Conservation (phyloP, 495 filamentous ascomycete genomes). For the Arthonia radiata region DNA sequence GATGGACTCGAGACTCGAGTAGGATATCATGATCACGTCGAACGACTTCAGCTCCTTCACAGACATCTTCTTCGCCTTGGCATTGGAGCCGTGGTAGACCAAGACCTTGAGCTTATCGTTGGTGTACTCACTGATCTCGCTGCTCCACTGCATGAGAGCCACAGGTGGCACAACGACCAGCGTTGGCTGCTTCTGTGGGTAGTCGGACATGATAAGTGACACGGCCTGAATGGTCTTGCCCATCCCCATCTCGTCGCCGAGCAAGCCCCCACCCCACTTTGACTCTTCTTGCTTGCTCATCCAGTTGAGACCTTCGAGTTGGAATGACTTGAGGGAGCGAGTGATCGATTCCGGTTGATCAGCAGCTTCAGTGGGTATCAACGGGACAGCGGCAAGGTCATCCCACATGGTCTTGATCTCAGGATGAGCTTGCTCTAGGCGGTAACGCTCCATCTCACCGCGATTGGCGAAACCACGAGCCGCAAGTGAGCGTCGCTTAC, state of each 20-base stretch:
- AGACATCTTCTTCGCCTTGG: slow-evolving; percentile 49
- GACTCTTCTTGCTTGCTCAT: slow-evolving; percentile 73
- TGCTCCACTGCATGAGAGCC: slow-evolving; percentile 89
- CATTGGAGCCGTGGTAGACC: slow-evolving; percentile 68
- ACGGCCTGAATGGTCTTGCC: slow-evolving; percentile 97
- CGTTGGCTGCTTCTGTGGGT: slow-evolving; percentile 54
- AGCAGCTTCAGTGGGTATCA: slow-evolving; percentile 37
- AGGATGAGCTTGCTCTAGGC: slow-evolving; percentile 56
- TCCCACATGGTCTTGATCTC: slow-evolving; percentile 62
- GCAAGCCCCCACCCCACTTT: slow-evolving; percentile 60
- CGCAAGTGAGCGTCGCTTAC: slow-evolving; percentile 6
- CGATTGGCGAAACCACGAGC: slow-evolving; percentile 6
- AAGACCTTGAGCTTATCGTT: slow-evolving; percentile 70
- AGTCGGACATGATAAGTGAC: slow-evolving; percentile 92
- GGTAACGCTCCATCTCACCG: slow-evolving; percentile 25
- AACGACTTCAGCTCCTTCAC: slow-evolving; percentile 51
- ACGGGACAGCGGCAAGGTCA: slow-evolving; percentile 38
- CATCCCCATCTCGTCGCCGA: slow-evolving; percentile 96
- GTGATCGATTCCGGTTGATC: slow-evolving; percentile 57
- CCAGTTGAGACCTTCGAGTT: slow-evolving; percentile 83
- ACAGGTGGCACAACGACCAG: slow-evolving; percentile 85
- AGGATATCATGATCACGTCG: slow-evolving; percentile 84
- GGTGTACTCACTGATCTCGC: slow-evolving; percentile 80
- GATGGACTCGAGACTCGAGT: slow-evolving; percentile 77
- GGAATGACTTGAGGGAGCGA: slow-evolving; percentile 68